Evolutionary conservation across 306 rosid genomes (phyloP).

Genomic region (Betula pendula): DNA sequence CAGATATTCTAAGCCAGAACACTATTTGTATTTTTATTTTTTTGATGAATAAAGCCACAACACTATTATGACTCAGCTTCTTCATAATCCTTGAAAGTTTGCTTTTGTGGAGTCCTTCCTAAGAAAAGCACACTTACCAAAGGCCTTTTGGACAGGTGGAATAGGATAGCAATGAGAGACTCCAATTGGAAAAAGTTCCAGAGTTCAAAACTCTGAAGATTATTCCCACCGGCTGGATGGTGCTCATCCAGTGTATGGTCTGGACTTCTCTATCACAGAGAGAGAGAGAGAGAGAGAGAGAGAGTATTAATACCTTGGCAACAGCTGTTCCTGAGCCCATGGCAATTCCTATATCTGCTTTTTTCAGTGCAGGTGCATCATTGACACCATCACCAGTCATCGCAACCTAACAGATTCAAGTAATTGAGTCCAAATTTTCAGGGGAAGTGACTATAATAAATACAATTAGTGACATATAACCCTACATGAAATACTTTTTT

Average conservation of each 20-base stretch:
- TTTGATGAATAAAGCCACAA: too few relatives aligned
- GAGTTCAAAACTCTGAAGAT: background rate
- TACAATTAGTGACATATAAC: background rate
- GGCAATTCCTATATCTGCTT: conserved; percentile 97
- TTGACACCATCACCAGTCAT: conserved; percentile 99
- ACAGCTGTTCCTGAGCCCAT: conserved; percentile 99
- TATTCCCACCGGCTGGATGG: background rate
- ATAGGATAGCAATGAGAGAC: conserved; percentile 8
- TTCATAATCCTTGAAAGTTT: background rate
- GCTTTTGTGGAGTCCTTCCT: background rate
- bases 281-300: background rate
- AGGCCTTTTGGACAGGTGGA: background rate
- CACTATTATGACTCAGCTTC: background rate
- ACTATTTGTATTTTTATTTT: background rate
- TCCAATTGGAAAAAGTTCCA: background rate
- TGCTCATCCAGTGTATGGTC: background rate
- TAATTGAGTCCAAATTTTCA: conserved; percentile 20
- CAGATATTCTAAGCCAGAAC: background rate
- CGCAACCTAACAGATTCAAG: conserved; percentile 69
- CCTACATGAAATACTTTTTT: background rate
- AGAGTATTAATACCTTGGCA: conserved; percentile 68
- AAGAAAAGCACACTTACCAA: conserved; percentile 9
- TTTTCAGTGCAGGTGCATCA: conserved; percentile 97
- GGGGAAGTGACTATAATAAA: background rate
- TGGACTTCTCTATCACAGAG: background rate